Base-by-base conservation (phyloP, 257 asterid genomes). In the Coffea canephora region DNA sequence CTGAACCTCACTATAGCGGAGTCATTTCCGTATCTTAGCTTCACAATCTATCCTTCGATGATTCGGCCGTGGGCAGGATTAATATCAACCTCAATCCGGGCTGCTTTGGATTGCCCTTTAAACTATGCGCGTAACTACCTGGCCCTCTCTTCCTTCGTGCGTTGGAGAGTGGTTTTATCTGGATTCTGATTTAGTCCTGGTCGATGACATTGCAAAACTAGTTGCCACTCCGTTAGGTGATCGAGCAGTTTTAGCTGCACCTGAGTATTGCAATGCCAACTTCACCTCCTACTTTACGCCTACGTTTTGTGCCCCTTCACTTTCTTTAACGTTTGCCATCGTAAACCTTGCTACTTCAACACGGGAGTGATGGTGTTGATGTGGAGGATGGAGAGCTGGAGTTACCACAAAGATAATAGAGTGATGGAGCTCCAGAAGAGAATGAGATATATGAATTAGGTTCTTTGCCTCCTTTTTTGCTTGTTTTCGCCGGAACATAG, bases 381-480 rank as follows among this genome's bases (percentile, higher is more conserved):
- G 86, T 95, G 4, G 83, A 59, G 75, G 93, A 49, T 95, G 99
- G 99, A 77, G 98, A n/a, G 85, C 57, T 0, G 96, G 94, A 0
- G 97, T 84, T 48, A 95, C 99, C 8, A 87, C 87, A 0, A 90
- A 84, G 88, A 90, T 95, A 21, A 92, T 89, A 0, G 98, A 95
- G 31, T 95, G 99, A 95, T 95, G 99, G 98, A 95, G 90, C 87
- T 95, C 8, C 99, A 95, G 79, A 95, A 95, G 87, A 83, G 99
- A 85, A 90, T 95, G 85, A 83, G 99, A 95, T 95, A 14, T 95
- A 95, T 49, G 98, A 93, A 85, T 85, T 95, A 73, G 99, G 98
- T 0, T 95, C 99, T 0, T 72, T 95, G 82, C 99, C 99, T 19
- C 99, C 99, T 3, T 95, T 95, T 46, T 71, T 95, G 71, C 92